These are phyloP conservation scores for Cyberlindnera nakhonratchasimensis DNA, from an alignment of 805 yeast genomes.

Conservation along the genomic window DNA sequence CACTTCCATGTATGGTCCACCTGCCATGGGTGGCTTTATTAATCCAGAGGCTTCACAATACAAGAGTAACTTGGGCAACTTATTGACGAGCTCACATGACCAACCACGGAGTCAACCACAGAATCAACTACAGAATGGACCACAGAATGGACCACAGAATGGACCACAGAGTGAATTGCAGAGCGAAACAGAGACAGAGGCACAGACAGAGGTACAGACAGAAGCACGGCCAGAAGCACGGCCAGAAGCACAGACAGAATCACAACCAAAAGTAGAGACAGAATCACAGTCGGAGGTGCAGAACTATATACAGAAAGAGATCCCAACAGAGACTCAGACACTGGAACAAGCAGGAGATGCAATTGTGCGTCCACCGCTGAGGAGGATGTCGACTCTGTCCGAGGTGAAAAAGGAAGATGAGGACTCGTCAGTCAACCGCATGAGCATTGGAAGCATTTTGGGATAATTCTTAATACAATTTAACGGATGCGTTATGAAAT, in stretches of 20 bases:
- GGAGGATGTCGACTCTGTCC: neutral
- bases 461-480: slow-evolving; percentile 9
- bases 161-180: no score
- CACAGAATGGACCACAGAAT: no score
- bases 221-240: no score
- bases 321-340: no score
- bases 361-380: neutral
- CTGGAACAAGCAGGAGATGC: neutral
- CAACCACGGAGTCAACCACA: neutral
- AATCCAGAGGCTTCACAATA: neutral
- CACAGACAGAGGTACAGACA: no score
- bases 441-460: slow-evolving; percentile 25
- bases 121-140: no score
- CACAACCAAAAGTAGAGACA: neutral
- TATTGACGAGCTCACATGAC: neutral
- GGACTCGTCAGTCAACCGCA: slow-evolving; percentile 13
- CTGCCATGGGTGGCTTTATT: slow-evolving; percentile 5
- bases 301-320: no score
- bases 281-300: neutral
- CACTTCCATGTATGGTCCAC: neutral
- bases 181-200: no score
- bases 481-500: neutral
- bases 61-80: neutral
- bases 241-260: no score
- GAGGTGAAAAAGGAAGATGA: slow-evolving; percentile 5